Conservation (phyloP, 495 filamentous ascomycete species). For the Neurospora sp. region DNA sequence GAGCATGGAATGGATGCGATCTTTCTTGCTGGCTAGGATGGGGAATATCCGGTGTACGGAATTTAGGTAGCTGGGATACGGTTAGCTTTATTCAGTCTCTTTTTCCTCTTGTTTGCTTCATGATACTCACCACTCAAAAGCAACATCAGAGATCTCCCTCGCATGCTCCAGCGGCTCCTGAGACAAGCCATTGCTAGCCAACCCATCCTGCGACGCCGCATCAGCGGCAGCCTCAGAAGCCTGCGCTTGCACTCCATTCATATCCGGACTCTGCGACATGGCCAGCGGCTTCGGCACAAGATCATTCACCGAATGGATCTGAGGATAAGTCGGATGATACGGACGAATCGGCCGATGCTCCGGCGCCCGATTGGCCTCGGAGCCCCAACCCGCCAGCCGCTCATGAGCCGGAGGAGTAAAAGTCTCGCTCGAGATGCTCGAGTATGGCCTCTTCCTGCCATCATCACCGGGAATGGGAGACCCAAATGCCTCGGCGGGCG, state of each 20-base stretch:
- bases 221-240: constrained; percentile 5
- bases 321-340: constrained; percentile 18
- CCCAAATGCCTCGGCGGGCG: constrained; percentile 27
- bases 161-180: constrained; percentile 19
- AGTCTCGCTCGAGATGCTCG: constrained; percentile 33
- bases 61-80: constrained; percentile 49
- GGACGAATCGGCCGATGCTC: constrained; percentile 34
- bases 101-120: not conserved
- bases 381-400: constrained; percentile 19
- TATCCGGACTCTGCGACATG: not conserved
- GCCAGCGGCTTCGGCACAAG: constrained; percentile 24
- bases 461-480: constrained; percentile 24
- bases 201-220: constrained; percentile 6
- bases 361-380: constrained; percentile 4
- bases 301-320: constrained; percentile 32
- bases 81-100: not conserved
- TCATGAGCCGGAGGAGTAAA: constrained; percentile 23
- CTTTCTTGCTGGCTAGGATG: constrained; percentile 57
- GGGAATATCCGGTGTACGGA: constrained; percentile 67
- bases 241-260: not conserved
- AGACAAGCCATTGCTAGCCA: constrained; percentile 3
- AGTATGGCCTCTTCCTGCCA: constrained; percentile 34
- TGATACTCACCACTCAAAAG: constrained; percentile 35
- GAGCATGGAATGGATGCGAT: constrained; percentile 49
- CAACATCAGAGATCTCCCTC: constrained; percentile 32